Percentiles rank a stretch among this genome's conserved stretches.
Conservation (phyloP, 805 yeast species). For the Myxozyma kluyveri region DNA sequence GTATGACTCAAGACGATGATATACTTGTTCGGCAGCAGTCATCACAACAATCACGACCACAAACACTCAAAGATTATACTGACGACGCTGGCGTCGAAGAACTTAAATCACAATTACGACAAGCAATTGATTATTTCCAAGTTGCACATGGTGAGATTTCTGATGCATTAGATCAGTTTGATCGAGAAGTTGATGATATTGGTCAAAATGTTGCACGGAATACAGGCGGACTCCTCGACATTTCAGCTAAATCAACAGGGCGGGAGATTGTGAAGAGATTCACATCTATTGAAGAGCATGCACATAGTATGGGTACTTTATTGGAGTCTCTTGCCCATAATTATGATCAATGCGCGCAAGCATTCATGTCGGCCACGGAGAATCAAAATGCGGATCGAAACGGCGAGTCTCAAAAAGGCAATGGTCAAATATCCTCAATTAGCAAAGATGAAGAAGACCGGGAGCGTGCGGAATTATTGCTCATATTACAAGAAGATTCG, state of each 20-base stretch:
- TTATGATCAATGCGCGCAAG: conserved; percentile 71
- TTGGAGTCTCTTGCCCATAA: conserved; percentile 74
- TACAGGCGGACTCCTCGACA: background rate
- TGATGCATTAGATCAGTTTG: conserved; percentile 36
- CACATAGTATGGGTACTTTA: conserved; percentile 66
- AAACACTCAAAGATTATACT: conserved; percentile 48
- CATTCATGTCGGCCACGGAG: conserved; percentile 41
- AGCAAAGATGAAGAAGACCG: conserved; percentile 32
- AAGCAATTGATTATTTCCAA: conserved; percentile 39
- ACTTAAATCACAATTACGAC: conserved; percentile 34
- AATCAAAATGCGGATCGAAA: no score
- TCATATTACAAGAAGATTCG: conserved; percentile 46
- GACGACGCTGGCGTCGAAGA: conserved; percentile 43
- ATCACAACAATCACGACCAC: background rate
- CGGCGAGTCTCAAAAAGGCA: no score
- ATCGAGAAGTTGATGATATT: conserved; percentile 35
- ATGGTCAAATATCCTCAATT: no score
- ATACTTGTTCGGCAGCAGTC: background rate
- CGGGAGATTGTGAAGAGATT: conserved; percentile 12
- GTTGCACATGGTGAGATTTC: conserved; percentile 4
- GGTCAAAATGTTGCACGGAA: conserved; percentile 31
- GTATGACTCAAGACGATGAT: background rate
- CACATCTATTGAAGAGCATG: conserved; percentile 41
- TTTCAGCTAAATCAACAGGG: background rate
- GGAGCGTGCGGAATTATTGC: conserved; percentile 53